Percentiles rank a stretch among this genome's conserved stretches.
These are phyloP conservation scores for Moricandia moricandioides DNA, from an alignment of 345 rosid genomes.

Conservation along the genomic window DNA sequence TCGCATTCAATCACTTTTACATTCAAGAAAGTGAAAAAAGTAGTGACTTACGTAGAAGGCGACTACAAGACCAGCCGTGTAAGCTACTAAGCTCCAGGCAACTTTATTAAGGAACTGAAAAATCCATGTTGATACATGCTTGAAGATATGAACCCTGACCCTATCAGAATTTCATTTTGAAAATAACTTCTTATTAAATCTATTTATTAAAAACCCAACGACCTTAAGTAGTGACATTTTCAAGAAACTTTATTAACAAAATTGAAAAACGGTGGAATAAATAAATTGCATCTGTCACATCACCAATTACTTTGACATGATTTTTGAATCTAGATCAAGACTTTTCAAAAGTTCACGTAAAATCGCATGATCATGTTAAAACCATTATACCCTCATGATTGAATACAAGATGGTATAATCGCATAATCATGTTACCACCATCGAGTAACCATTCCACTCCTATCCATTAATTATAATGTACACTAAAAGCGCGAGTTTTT, in stretches of 20 bases:
- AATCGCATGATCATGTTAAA: neutral
- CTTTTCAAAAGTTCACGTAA: neutral
- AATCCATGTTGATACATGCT: constrained; percentile 80
- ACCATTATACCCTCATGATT: neutral
- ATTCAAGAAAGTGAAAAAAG: neutral
- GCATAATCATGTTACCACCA: neutral
- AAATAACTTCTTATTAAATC: neutral
- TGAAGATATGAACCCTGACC: constrained; percentile 89
- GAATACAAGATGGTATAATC: neutral
- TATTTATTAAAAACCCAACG: neutral
- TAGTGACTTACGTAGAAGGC: constrained; percentile 69
- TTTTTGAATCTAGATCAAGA: neutral
- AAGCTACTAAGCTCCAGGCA: constrained; percentile 67
- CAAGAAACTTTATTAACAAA: neutral
- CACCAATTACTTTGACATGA: neutral
- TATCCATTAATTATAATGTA: neutral
- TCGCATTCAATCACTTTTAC: neutral
- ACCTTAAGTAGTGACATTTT: neutral
- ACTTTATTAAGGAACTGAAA: constrained; percentile 83
- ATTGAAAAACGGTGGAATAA: neutral
- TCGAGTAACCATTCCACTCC: neutral
- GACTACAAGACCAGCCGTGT: constrained; percentile 79
- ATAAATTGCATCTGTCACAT: neutral
- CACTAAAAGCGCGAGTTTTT: no score
- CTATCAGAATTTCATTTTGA: constrained; percentile 34